These are phyloP conservation scores for Candida chilensis DNA, from an alignment of 805 yeast genomes.

Conservation along the genomic window DNA sequence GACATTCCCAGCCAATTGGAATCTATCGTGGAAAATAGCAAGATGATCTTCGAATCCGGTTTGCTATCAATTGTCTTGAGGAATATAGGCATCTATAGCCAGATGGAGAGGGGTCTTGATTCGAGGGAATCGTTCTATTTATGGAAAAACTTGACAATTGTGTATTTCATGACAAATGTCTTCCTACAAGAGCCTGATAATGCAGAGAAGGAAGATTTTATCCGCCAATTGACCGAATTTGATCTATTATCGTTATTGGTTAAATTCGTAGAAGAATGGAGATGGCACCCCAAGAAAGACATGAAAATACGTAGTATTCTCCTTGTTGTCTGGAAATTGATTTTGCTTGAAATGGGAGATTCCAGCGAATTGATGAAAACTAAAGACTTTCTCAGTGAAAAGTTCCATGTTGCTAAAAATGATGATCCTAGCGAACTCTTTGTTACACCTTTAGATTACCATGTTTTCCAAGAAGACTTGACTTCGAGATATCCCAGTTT, in stretches of 20 bases:
- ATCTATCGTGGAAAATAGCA: no score
- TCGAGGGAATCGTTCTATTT: conserved; percentile 90
- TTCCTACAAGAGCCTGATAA: no score
- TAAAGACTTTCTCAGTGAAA: conserved; percentile 34
- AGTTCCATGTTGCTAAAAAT: conserved; percentile 22
- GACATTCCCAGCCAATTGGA: no score
- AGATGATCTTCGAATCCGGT: no score
- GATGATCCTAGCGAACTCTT: conserved; percentile 18
- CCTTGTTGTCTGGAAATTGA: conserved; percentile 40
- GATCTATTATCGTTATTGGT: conserved; percentile 36
- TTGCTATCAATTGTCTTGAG: no score
- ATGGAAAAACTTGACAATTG: conserved; percentile 53
- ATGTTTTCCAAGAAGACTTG: conserved; percentile 69
- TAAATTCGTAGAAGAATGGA: conserved; percentile 54
- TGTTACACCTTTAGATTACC: conserved; percentile 81
- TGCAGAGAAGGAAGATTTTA: no score
- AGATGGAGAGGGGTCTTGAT: no score
- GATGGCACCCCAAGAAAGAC: conserved; percentile 34
- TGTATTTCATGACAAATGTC: conserved; percentile 50
- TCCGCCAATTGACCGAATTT: conserved; percentile 14
- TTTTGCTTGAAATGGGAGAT: conserved; percentile 59
- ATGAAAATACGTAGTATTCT: conserved; percentile 51
- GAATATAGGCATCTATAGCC: no score
- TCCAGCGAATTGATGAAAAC: conserved; percentile 23
- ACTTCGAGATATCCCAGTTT: conserved; percentile 68